Evolutionary conservation across 805 yeast genomes (phyloP).

Genomic region (Helenozyma baotianmanensis): DNA sequence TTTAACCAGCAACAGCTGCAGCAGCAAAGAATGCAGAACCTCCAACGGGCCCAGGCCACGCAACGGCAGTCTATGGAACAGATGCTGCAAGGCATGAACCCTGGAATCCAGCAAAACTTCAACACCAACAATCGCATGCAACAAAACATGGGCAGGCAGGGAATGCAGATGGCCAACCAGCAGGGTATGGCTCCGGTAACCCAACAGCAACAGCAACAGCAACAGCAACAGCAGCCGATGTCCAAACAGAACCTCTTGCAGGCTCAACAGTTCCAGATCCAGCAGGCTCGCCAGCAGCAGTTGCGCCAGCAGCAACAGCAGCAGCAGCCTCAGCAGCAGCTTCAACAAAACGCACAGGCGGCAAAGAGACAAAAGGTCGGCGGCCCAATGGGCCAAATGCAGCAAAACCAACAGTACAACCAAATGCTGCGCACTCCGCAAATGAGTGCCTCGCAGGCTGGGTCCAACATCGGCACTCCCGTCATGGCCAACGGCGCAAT

Average conservation of each 20-base stretch:
- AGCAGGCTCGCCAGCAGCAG: constrained; percentile 13
- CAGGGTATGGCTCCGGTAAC: constrained; percentile 10
- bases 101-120: too few relatives aligned
- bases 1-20: too few relatives aligned
- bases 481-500: constrained; percentile 8
- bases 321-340: constrained; percentile 10
- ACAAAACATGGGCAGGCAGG: constrained; percentile 12
- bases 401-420: constrained; percentile 7
- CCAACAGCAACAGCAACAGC: constrained; percentile 5
- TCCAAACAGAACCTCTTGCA: constrained; percentile 8
- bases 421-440: constrained; percentile 10
- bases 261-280: constrained; percentile 14
- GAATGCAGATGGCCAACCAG: constrained; percentile 2
- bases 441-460: constrained; percentile 9
- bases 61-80: too few relatives aligned
- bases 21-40: too few relatives aligned
- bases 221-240: constrained; percentile 2
- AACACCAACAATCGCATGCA: too few relatives aligned
- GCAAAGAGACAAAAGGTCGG: constrained; percentile 14
- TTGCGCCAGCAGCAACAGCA: constrained; percentile 10
- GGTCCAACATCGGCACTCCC: constrained; percentile 13
- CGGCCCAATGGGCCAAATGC: constrained; percentile 5
- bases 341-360: constrained; percentile 7
- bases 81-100: too few relatives aligned
- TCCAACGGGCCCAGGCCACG: too few relatives aligned